phyloP scores from a whole-genome alignment of 352 stramenopile genomes.

The Peronosclerospora sorghi region DNA sequence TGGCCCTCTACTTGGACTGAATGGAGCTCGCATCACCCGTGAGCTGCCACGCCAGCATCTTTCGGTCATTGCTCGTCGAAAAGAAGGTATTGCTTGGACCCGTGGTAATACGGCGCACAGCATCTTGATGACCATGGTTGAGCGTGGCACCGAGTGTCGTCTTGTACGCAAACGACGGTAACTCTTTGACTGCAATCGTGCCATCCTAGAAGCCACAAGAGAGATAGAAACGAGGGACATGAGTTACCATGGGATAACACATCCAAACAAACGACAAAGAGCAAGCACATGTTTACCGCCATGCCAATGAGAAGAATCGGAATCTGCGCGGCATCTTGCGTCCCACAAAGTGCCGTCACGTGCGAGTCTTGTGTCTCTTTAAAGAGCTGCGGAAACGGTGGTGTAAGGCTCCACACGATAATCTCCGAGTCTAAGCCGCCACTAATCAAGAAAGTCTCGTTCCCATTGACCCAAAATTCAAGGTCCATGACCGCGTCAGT shows the following conservation, averaged over 20 bases:
- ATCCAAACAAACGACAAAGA: background rate
- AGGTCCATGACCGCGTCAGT: conserved; percentile 79
- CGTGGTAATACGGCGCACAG: conserved; percentile 60
- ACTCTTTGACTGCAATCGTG: conserved; percentile 70
- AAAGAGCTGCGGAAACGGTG: conserved; percentile 71
- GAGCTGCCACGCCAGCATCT: conserved; percentile 83
- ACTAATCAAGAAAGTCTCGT: conserved; percentile 81
- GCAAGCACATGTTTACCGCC: conserved; percentile 27
- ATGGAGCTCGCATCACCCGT: conserved; percentile 60
- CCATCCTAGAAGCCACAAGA: conserved; percentile 36
- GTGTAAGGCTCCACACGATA: conserved; percentile 72
- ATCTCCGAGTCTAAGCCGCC: conserved; percentile 70
- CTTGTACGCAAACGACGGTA: conserved; percentile 81
- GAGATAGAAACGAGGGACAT: background rate
- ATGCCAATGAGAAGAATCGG: conserved; percentile 73
- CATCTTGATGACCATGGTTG: conserved; percentile 66
- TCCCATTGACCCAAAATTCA: conserved; percentile 79
- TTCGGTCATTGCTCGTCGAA: conserved; percentile 61
- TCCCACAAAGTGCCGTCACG: conserved; percentile 63
- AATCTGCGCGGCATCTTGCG: conserved; percentile 46
- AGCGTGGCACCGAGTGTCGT: conserved; percentile 42
- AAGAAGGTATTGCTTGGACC: conserved; percentile 79
- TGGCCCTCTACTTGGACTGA: conserved; percentile 36
- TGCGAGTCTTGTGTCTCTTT: conserved; percentile 71
- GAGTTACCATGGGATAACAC: background rate